phyloP scores from a whole-genome alignment of 192 early-diverging fungal species.

The Coemansia umbellata region DNA sequence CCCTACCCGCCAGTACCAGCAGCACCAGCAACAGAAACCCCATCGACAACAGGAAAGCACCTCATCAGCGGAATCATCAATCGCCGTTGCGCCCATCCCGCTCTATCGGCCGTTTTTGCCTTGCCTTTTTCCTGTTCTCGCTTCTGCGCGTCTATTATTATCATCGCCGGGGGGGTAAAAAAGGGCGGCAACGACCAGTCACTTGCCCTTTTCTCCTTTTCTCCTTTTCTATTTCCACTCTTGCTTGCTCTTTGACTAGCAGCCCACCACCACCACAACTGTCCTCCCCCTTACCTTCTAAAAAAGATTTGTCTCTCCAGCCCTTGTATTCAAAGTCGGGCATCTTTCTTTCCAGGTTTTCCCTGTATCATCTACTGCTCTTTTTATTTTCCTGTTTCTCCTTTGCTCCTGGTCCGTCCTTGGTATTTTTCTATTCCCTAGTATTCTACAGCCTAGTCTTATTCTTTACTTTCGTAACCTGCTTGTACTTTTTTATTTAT shows the following conservation, averaged over 20 bases:
- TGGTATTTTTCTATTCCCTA: not conserved
- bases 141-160: no score
- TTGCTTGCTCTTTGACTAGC: not conserved
- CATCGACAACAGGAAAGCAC: no score
- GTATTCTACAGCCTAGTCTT: not conserved
- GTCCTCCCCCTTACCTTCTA: not conserved
- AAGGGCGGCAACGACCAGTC: not conserved
- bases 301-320: slow-evolving; percentile 9
- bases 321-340: not conserved
- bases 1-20: no score
- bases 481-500: not conserved
- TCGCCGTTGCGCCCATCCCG: no score
- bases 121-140: no score
- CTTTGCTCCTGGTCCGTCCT: not conserved
- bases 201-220: not conserved
- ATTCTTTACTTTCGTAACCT: not conserved
- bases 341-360: not conserved
- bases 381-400: slow-evolving; percentile 25
- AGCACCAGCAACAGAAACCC: no score
- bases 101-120: no score
- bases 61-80: slow-evolving; percentile 4
- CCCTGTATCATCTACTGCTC: slow-evolving; percentile 7
- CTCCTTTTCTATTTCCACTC: slow-evolving; percentile 21
- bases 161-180: not conserved
- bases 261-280: not conserved